A percentile compares a stretch with the other conserved stretches of the same genome.
These are phyloP conservation scores for Saururus chinensis DNA, from an alignment of 164 flowering plant genomes.

Conservation along the genomic window DNA sequence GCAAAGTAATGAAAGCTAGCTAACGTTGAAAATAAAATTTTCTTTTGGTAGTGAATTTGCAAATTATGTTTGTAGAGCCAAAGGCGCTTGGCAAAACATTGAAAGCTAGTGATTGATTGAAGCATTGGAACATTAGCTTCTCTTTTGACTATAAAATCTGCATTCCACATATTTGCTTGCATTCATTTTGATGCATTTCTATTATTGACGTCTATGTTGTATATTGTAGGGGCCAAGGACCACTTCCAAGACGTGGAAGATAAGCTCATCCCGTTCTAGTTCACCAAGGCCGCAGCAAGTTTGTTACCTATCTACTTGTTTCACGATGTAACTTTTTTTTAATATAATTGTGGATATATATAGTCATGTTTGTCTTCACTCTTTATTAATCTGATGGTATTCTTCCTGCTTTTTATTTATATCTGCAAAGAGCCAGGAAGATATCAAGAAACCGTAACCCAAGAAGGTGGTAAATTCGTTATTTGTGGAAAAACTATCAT, in stretches of 20 bases:
- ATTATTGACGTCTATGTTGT: not conserved
- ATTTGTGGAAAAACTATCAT: not conserved
- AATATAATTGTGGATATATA: not conserved
- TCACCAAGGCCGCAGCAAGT: constrained; percentile 93
- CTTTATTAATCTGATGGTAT: not conserved
- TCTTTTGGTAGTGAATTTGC: too few relatives aligned
- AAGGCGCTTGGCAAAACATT: not conserved
- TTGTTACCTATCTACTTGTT: not conserved
- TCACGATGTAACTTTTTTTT: too few relatives aligned
- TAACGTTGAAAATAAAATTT: too few relatives aligned
- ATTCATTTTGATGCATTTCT: not conserved
- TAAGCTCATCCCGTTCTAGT: constrained; percentile 58
- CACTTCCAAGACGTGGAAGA: constrained; percentile 64
- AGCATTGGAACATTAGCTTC: too few relatives aligned
- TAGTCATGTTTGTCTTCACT: not conserved
- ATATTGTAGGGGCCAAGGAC: constrained; percentile 49
- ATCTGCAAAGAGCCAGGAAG: constrained; percentile 44
- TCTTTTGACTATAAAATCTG: too few relatives aligned
- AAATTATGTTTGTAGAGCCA: not conserved
- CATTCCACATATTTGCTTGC: too few relatives aligned
- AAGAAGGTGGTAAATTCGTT: constrained; percentile 42
- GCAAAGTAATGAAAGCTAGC: too few relatives aligned
- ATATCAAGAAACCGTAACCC: constrained; percentile 82
- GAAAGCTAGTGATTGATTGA: not conserved
- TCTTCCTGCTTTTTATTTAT: not conserved